Evolutionary conservation across 306 rosid species (phyloP).

Genomic region (Trichosanthes truncata): DNA sequence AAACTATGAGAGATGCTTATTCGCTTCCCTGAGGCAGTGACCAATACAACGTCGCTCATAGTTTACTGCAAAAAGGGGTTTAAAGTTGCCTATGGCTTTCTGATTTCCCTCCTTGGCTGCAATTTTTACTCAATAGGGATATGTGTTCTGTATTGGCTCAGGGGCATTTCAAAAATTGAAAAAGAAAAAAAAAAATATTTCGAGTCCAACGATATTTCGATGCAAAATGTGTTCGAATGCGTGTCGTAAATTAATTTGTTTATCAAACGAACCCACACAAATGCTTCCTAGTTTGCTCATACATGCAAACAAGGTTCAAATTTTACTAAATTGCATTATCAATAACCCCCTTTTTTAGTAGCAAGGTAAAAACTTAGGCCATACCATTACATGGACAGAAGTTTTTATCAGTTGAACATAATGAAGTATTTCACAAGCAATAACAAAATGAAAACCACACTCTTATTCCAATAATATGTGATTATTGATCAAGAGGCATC

Average conservation of each 20-base stretch:
- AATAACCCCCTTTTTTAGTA: not conserved
- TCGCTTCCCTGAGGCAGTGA: no score
- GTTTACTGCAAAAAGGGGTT: no score
- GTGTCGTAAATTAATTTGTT: not conserved
- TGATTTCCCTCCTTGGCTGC: no score
- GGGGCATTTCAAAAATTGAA: no score
- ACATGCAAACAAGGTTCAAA: not conserved
- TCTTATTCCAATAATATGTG: constrained; percentile 5
- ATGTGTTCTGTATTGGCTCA: no score
- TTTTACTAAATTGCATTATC: not conserved
- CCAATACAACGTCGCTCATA: no score
- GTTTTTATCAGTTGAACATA: not conserved
- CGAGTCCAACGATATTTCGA: not conserved
- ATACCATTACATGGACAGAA: not conserved
- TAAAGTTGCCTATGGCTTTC: no score
- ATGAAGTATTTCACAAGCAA: not conserved
- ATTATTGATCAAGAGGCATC: constrained; percentile 85
- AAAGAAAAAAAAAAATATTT: no score
- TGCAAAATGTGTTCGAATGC: not conserved
- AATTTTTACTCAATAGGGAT: no score
- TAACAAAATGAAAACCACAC: not conserved
- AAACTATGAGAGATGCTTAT: no score
- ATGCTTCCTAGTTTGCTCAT: not conserved
- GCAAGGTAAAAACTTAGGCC: not conserved
- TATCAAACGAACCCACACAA: not conserved